Base-by-base conservation (phyloP, 441 rosid species). In the Gossypium schwendimanii region DNA sequence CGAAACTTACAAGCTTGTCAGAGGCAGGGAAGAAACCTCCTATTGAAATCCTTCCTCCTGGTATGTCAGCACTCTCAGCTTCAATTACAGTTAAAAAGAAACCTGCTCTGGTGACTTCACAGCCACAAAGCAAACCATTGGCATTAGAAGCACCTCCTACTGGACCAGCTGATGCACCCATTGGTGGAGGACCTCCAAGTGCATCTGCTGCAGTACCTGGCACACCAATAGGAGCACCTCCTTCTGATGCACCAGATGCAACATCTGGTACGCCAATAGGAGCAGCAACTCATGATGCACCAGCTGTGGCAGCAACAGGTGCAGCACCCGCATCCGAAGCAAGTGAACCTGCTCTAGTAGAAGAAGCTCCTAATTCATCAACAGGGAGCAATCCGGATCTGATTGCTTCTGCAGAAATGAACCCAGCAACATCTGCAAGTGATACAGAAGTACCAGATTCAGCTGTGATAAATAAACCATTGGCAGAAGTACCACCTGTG, bases 41-140 rank as follows among this genome's bases (percentile, higher is more conserved):
- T 2, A 86, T 95, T 76, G 95, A 95, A 82, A 87, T 95, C 75
- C 87, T 95, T 52, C 98, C 98, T 59, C 98, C 98, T 1, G 97
- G 98, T 73, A 89, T 93, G 97, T 89, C 97, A 3, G 89, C 99
- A 72, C 88, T 91, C 53, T 82, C 91, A 26, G 90, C 94, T 78
- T 84, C 94, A 49, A 87, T 93, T 74, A 75, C 94, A 41, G 80
- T 83, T 76, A 90, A 89, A 80, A 91, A 88, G 79, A 92, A 95
- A 55, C 92, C 92, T 45, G 57, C 74, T 65, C 82, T 81, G 10
- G 81, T 73, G 4, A 52, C 74, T 76, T 79, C 87, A 28, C 78
- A 87, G 82, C 90, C 80, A 75, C 87, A 90, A 75, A 74, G 81
- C 61, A 87, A 94, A 73, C 91, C 89, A 45, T 75, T 89, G 81